Evolutionary conservation across 2,329 filamentous ascomycete genomes (phyloP).

Genomic region (Magnaporthiopsis incrustans): DNA sequence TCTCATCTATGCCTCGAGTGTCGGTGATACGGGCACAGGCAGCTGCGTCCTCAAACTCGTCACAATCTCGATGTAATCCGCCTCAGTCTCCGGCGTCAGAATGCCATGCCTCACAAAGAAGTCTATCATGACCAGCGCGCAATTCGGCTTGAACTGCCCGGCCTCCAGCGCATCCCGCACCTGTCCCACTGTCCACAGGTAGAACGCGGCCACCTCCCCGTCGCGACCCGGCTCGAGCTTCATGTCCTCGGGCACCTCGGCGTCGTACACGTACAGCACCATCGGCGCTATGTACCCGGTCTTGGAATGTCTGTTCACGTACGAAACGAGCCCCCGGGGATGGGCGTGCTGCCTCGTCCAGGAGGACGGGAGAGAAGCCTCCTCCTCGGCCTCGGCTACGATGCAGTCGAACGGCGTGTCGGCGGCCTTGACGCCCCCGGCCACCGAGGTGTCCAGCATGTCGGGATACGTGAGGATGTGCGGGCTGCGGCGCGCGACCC

Average conservation of each 20-base stretch:
- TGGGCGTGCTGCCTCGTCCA: conserved; percentile 44
- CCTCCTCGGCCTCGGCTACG: conserved; percentile 60
- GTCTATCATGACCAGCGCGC: conserved; percentile 68
- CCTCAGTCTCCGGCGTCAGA: conserved; percentile 64
- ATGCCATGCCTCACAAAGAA: conserved; percentile 74
- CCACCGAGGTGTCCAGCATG: conserved; percentile 68
- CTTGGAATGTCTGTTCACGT: conserved; percentile 59
- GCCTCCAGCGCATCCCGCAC: conserved; percentile 54
- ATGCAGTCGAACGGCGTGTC: conserved; percentile 57
- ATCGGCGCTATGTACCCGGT: conserved; percentile 49
- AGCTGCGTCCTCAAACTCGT: conserved; percentile 34
- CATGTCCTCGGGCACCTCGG: conserved; percentile 47
- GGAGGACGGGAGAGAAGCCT: conserved; percentile 56
- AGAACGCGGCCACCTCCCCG: conserved; percentile 66
- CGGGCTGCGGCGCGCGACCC: conserved; percentile 56
- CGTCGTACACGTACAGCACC: conserved; percentile 62
- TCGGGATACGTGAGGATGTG: conserved; percentile 62
- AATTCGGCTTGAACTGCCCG: conserved; percentile 80
- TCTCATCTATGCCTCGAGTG: no score
- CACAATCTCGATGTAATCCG: conserved; percentile 61
- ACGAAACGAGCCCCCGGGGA: conserved; percentile 55
- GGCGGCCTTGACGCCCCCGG: conserved; percentile 58
- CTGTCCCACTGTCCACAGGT: conserved; percentile 52
- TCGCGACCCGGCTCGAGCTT: conserved; percentile 51
- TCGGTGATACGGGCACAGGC: conserved; percentile 25